Percentiles rank a stretch among this genome's conserved stretches.
phyloP scores from a whole-genome alignment of 331 rosid species.

The Spiraea crenata region DNA sequence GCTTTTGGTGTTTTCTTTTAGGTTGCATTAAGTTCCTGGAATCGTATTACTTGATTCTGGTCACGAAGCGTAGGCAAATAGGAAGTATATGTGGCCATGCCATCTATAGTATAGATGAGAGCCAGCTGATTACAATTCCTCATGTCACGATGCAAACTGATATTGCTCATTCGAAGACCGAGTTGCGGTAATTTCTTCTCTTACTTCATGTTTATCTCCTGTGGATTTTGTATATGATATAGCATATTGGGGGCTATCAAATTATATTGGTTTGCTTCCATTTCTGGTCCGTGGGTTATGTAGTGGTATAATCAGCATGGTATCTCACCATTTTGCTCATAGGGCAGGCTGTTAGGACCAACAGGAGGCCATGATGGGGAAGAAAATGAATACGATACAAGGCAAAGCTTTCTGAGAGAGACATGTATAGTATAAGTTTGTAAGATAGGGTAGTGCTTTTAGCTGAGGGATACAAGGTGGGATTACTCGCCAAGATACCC shows the following conservation, averaged over 20 bases:
- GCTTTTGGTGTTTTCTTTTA: slow-evolving; percentile 21
- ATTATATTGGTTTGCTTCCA: background rate
- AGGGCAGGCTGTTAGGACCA: background rate
- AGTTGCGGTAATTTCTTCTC: slow-evolving; percentile 50
- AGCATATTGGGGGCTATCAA: background rate
- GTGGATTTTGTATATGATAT: background rate
- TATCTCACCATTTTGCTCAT: background rate
- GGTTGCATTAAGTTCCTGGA: slow-evolving; percentile 93
- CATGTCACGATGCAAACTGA: slow-evolving; percentile 82
- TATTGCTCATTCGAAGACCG: slow-evolving; percentile 82
- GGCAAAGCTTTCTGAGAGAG: background rate
- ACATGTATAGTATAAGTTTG: background rate
- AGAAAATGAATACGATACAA: background rate
- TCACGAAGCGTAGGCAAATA: slow-evolving; percentile 87
- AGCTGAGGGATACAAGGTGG: background rate
- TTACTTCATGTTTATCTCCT: background rate
- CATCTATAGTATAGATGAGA: slow-evolving; percentile 75
- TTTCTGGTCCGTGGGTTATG: background rate
- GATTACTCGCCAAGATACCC: background rate
- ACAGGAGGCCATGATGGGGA: background rate
- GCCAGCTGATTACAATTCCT: slow-evolving; percentile 78
- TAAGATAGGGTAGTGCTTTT: background rate
- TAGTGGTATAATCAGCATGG: background rate
- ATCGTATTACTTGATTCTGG: slow-evolving; percentile 83
- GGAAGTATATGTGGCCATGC: slow-evolving; percentile 92